Evolutionary conservation across 768 basidiomycete genomes (phyloP).

Genomic region (Amanita polypyramis): DNA sequence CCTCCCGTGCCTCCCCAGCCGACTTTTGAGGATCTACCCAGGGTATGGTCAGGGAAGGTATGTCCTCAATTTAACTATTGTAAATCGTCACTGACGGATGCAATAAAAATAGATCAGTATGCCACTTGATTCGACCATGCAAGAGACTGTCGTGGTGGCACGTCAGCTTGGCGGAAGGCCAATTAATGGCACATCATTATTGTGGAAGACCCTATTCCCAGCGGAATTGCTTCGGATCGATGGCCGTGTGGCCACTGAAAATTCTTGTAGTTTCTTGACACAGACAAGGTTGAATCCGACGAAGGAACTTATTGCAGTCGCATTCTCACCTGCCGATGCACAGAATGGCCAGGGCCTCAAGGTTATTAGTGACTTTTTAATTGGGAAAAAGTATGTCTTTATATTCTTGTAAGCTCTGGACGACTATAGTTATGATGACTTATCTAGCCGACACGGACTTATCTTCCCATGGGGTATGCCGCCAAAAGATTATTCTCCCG

Average conservation of each 20-base stretch:
- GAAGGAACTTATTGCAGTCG: constrained; percentile 74
- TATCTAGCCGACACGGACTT: constrained; percentile 70
- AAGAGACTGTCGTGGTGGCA: constrained; percentile 55
- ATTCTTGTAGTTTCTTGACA: constrained; percentile 68
- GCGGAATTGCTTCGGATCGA: constrained; percentile 63
- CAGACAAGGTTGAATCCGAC: constrained; percentile 66
- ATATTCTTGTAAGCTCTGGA: constrained; percentile 7
- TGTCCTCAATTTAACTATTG: constrained; percentile 12
- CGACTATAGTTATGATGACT: constrained; percentile 3
- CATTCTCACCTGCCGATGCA: constrained; percentile 46
- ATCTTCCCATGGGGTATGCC: constrained; percentile 79
- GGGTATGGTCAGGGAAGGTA: constrained; percentile 73
- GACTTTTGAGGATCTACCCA: constrained; percentile 42
- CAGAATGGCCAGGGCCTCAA: constrained; percentile 42
- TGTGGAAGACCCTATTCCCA: constrained; percentile 76
- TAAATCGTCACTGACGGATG: background rate
- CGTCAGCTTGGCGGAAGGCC: constrained; percentile 73
- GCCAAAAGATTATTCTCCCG: constrained; percentile 64
- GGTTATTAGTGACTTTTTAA: constrained; percentile 53
- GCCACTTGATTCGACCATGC: constrained; percentile 64
- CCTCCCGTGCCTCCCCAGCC: constrained; percentile 34
- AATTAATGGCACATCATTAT: constrained; percentile 41
- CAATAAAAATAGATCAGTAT: constrained; percentile 50
- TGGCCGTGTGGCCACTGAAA: constrained; percentile 72
- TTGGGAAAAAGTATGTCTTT: constrained; percentile 26